Base-by-base conservation (phyloP, 805 yeast species). In the Barnettozyma californica region DNA sequence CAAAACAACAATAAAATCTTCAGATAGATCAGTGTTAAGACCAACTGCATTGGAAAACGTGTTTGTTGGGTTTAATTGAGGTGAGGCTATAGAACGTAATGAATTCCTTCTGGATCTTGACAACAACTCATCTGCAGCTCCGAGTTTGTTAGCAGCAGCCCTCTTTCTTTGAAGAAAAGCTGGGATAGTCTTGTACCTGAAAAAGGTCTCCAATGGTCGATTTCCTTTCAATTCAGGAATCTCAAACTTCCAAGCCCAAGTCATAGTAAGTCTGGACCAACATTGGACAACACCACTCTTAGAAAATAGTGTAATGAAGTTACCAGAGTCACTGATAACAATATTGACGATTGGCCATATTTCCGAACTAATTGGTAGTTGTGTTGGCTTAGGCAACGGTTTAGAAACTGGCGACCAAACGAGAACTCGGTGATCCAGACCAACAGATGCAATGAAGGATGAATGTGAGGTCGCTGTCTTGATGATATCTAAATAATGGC, bases 401-500 rank as follows among this genome's bases (percentile, higher is more conserved):
- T 60, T 64, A 1, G 71, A 64, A 47, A 81, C 60, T 4, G 90
- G 90, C 0, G 87, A 83, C 95, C 95, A 87, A 10, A 87, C 78
- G 29, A 80, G 63, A 4, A 87, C 73, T 50, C 74, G 77, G 55
- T 84, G 90, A 57, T 87, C 95, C 59, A 88, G 68, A 4, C 91
- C 92, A 25, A 84, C 75, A 1, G 86, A 75, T 0, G 87, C 80
- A 21, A 86, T 72, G 56, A 85, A 83, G 3, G 88, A 81, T 13
- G 77, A 68, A 19, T 73, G 63, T 13, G 87, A 81, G 0, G 88
- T 76, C n/a, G 73, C 66, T 10, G 85, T 68, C 48, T 74, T 75
- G 31, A 84, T 71, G 4, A 86, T 73, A 61, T 88, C 95, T 43
- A 86, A 67, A 21, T 70, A 65, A 61, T 83, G 91, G 5, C 81